A percentile compares a stretch with the other conserved stretches of the same genome.
Evolutionary conservation across 129 eudicot species (phyloP).

Genomic region (Cynara cardunculus): DNA sequence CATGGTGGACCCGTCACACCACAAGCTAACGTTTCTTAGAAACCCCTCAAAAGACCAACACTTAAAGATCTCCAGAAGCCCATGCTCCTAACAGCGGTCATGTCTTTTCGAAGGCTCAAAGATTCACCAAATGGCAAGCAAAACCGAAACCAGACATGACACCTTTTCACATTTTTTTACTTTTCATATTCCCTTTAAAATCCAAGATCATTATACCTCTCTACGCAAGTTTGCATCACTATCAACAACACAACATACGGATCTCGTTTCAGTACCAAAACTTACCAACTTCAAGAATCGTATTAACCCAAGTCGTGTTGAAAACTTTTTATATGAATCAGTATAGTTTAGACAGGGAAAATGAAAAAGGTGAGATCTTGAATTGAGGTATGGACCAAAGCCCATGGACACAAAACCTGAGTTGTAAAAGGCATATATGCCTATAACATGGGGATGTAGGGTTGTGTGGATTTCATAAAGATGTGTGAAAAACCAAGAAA

Average conservation of each 20-base stretch:
- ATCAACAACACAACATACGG: background rate
- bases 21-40: background rate
- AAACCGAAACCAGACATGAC: background rate
- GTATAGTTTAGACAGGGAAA: conserved; percentile 8
- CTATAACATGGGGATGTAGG: conserved; percentile 33
- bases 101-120: background rate
- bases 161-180: too few species aligned
- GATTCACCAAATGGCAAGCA: background rate
- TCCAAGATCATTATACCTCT: background rate
- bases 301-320: background rate
- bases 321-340: background rate
- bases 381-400: conserved; percentile 24
- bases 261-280: background rate
- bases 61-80: background rate
- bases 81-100: background rate
- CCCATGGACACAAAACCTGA: conserved; percentile 24
- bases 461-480: conserved; percentile 21
- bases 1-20: conserved; percentile 21
- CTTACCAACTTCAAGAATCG: background rate
- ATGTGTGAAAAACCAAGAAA: conserved; percentile 7
- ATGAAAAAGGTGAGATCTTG: conserved; percentile 6
- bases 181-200: background rate
- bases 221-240: background rate
- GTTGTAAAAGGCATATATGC: conserved; percentile 34
- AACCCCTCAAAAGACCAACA: conserved; percentile 3